These are phyloP conservation scores for Talaromyces sp. DNA, from an alignment of 2,329 filamentous ascomycete genomes.

Conservation along the genomic window DNA sequence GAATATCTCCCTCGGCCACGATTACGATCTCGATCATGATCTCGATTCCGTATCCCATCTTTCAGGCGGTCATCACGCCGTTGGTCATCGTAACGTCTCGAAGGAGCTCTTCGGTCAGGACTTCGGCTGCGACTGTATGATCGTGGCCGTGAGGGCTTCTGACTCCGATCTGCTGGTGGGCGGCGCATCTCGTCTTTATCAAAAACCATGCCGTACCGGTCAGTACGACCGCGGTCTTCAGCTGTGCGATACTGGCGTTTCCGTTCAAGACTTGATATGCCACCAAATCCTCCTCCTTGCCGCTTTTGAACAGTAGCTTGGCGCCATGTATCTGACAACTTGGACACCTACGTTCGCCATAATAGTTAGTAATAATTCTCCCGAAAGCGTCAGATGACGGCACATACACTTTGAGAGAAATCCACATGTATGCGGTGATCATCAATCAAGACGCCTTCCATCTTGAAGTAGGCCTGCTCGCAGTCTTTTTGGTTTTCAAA, in stretches of 20 bases:
- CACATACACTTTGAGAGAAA: constrained; percentile 87
- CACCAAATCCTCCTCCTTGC: constrained; percentile 77
- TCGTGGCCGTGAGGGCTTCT: constrained; percentile 17
- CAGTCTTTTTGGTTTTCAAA: constrained; percentile 90
- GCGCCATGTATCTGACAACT: constrained; percentile 85
- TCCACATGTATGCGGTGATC: constrained; percentile 97
- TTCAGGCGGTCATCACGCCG: constrained; percentile 39
- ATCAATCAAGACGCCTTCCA: constrained; percentile 95
- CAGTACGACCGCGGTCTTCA: constrained; percentile 44
- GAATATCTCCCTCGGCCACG: constrained; percentile 8
- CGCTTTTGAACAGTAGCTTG: constrained; percentile 80
- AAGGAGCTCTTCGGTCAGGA: constrained; percentile 23
- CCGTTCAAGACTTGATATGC: constrained; percentile 82
- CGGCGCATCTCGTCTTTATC: constrained; percentile 65
- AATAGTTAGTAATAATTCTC: constrained; percentile 23
- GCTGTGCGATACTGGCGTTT: constrained; percentile 82
- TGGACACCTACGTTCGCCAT: constrained; percentile 51
- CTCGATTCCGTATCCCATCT: constrained; percentile 33
- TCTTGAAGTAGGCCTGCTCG: constrained; percentile 96
- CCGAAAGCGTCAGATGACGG: not conserved
- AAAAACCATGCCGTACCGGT: constrained; percentile 75
- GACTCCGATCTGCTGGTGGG: constrained; percentile 27
- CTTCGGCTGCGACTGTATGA: constrained; percentile 48
- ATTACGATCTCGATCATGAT: constrained; percentile 9
- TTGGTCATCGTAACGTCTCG: constrained; percentile 24